Evolutionary conservation across 192 early-diverging fungal species (phyloP).

Genomic region (Backusella liffmaniae): DNA sequence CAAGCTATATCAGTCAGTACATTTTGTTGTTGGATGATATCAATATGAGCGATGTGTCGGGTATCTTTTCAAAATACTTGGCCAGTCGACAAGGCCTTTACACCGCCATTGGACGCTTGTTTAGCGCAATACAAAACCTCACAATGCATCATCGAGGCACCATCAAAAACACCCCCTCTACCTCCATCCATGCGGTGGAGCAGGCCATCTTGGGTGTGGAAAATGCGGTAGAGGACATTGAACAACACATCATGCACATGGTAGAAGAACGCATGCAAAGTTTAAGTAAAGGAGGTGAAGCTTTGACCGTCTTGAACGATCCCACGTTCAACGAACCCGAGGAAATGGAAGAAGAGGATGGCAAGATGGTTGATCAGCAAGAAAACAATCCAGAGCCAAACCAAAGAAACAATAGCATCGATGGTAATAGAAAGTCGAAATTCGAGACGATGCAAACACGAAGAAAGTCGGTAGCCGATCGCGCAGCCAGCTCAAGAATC

Average conservation of each 20-base stretch:
- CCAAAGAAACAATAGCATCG: background rate
- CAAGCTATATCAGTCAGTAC: constrained; percentile 22
- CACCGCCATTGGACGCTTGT: constrained; percentile 15
- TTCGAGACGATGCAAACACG: background rate
- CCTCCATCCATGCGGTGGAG: background rate
- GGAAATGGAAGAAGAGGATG: background rate
- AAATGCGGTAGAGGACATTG: constrained; percentile 7
- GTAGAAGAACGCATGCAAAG: constrained; percentile 11
- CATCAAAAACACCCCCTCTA: background rate
- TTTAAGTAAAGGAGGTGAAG: background rate
- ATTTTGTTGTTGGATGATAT: constrained; percentile 25
- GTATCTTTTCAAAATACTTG: background rate
- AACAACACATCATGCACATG: constrained; percentile 13
- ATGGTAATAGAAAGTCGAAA: background rate
- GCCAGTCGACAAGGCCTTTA: constrained; percentile 13
- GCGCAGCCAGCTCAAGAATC: background rate
- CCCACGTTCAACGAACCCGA: background rate
- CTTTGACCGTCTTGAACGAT: background rate
- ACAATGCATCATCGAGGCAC: background rate
- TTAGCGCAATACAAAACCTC: constrained; percentile 20
- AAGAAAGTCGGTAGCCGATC: background rate
- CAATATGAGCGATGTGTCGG: background rate
- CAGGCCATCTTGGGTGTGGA: constrained; percentile 6
- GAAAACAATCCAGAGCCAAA: background rate
- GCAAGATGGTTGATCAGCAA: background rate